A percentile compares a stretch with the other conserved stretches of the same genome.
These are phyloP conservation scores for Ophiosphaerella korrae DNA, from an alignment of 2,329 filamentous ascomycete genomes.

Conservation along the genomic window DNA sequence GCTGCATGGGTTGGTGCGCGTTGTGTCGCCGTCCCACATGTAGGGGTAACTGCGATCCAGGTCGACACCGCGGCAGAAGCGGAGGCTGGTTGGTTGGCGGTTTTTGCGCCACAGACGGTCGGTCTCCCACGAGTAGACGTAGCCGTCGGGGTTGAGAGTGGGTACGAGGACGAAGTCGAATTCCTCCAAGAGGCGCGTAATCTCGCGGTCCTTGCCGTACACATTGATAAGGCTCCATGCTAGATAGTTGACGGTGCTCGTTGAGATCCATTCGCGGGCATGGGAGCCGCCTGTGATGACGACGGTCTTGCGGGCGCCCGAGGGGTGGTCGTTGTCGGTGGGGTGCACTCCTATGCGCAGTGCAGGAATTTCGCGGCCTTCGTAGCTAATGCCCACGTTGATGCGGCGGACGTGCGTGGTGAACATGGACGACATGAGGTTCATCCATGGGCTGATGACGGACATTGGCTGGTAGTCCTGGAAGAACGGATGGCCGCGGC, in stretches of 20 bases:
- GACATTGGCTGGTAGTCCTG: conserved; percentile 87
- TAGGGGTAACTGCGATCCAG: conserved; percentile 86
- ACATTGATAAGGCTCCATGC: conserved; percentile 86
- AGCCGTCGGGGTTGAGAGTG: conserved; percentile 89
- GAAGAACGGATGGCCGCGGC: conserved; percentile 76
- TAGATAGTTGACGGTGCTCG: conserved; percentile 86
- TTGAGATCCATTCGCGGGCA: conserved; percentile 95
- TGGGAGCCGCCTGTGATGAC: conserved; percentile 86
- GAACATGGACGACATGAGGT: conserved; percentile 86
- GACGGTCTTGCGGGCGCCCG: conserved; percentile 70
- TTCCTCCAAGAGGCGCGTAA: conserved; percentile 78
- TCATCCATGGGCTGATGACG: conserved; percentile 90
- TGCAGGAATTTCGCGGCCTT: conserved; percentile 84
- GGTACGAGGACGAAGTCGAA: conserved; percentile 91
- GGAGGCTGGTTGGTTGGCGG: conserved; percentile 77
- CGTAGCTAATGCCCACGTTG: conserved; percentile 81
- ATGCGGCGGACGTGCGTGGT: conserved; percentile 75
- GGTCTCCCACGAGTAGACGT: conserved; percentile 89
- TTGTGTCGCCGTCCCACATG: conserved; percentile 74
- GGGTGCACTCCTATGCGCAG: conserved; percentile 73
- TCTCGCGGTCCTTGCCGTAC: conserved; percentile 72
- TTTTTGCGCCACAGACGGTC: conserved; percentile 97
- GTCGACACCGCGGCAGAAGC: conserved; percentile 86
- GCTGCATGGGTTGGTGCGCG: conserved; percentile 78
- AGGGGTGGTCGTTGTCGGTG: conserved; percentile 54